Conservation (phyloP, 2,329 filamentous ascomycete genomes). For the Penicillium sp. region DNA sequence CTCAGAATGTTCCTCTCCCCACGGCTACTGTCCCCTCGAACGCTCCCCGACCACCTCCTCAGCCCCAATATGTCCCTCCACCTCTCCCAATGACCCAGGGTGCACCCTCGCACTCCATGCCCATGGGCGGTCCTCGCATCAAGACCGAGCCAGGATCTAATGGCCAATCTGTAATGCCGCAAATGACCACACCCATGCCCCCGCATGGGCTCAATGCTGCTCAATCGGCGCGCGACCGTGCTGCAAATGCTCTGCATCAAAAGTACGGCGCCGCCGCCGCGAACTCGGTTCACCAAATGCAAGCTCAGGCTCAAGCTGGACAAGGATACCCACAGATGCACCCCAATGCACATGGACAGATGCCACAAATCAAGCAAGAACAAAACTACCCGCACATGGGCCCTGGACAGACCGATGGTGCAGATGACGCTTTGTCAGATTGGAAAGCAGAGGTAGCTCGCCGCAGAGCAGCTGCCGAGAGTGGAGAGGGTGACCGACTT, state of each 20-base stretch:
- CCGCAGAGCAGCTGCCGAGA: slow-evolving; percentile 41
- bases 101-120: slow-evolving; percentile 27
- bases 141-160: slow-evolving; percentile 53
- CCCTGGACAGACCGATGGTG: slow-evolving; percentile 71
- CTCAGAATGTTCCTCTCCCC: slow-evolving; percentile 37
- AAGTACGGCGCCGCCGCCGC: slow-evolving; percentile 44
- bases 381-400: slow-evolving; percentile 41
- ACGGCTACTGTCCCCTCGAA: slow-evolving; percentile 45
- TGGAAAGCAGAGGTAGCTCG: slow-evolving; percentile 48
- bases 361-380: slow-evolving; percentile 43
- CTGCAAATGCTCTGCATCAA: slow-evolving; percentile 50
- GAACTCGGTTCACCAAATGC: slow-evolving; percentile 44
- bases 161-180: slow-evolving; percentile 30
- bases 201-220: slow-evolving; percentile 40
- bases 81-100: slow-evolving; percentile 35
- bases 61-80: slow-evolving; percentile 37
- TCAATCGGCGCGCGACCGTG: slow-evolving; percentile 53
- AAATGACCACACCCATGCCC: slow-evolving; percentile 36
- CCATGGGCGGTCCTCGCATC: slow-evolving; percentile 42
- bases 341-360: slow-evolving; percentile 32
- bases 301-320: slow-evolving; percentile 41
- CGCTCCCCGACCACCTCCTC: slow-evolving; percentile 37
- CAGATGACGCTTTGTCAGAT: slow-evolving; percentile 53
- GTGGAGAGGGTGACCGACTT: slow-evolving; percentile 37
- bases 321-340: slow-evolving; percentile 35